Evolutionary conservation across 2,329 filamentous ascomycete species (phyloP).

Genomic region (Sporothrix protearum): DNA sequence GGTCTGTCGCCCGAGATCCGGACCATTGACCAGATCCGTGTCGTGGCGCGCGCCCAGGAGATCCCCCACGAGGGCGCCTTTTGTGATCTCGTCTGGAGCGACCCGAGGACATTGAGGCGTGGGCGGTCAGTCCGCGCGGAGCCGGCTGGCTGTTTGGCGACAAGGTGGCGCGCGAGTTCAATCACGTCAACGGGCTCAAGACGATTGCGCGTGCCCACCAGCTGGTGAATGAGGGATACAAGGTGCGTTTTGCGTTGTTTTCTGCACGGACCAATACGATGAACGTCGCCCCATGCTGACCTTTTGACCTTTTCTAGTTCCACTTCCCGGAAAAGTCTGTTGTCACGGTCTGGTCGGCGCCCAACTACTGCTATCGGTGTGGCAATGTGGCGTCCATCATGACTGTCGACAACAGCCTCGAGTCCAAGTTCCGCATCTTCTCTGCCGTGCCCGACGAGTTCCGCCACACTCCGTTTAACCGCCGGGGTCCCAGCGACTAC

Average conservation of each 20-base stretch:
- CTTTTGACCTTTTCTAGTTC: slow-evolving; percentile 60
- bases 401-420: slow-evolving; percentile 79
- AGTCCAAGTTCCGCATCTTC: slow-evolving; percentile 91
- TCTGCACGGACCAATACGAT: too few species aligned
- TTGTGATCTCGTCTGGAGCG: slow-evolving; percentile 97
- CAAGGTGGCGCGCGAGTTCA: slow-evolving; percentile 95
- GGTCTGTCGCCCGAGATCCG: slow-evolving; percentile 87
- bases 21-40: slow-evolving; percentile 97
- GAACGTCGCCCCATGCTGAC: too few species aligned
- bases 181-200: slow-evolving; percentile 93
- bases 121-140: slow-evolving; percentile 87
- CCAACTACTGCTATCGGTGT: slow-evolving; percentile 92
- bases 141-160: slow-evolving; percentile 98
- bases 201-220: slow-evolving; percentile 97
- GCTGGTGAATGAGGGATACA: slow-evolving; percentile 96
- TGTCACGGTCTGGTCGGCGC: slow-evolving; percentile 96
- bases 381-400: slow-evolving; percentile 97
- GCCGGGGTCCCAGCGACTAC: slow-evolving; percentile 65
- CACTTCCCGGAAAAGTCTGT: slow-evolving; percentile 94
- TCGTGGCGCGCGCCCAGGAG: slow-evolving; percentile 94
- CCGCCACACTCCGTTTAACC: slow-evolving; percentile 71
- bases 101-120: slow-evolving; percentile 95
- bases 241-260: slow-evolving; percentile 41
- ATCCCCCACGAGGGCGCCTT: slow-evolving; percentile 98
- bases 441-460: slow-evolving; percentile 82